A percentile compares a stretch with the other conserved stretches of the same genome.
These are phyloP conservation scores for Chlamydomonas schloesseri DNA, from an alignment of 139 green algal genomes.

Conservation along the genomic window DNA sequence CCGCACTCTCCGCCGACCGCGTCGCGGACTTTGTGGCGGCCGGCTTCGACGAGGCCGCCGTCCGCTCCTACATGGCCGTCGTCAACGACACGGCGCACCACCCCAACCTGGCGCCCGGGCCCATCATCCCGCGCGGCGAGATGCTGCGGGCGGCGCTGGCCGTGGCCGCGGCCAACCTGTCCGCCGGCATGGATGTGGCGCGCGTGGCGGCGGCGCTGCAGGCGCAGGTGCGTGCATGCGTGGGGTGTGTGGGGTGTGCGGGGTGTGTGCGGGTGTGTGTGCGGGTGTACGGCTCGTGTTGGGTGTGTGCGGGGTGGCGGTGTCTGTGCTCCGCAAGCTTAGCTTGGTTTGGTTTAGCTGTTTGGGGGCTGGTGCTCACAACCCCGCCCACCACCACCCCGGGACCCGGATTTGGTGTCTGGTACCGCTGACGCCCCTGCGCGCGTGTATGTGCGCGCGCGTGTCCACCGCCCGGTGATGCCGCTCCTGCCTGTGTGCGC, in stretches of 20 bases:
- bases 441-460: too few relatives aligned
- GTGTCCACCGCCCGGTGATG: too few relatives aligned
- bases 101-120: constrained; percentile 29
- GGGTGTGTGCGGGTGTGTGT: neutral
- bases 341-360: too few relatives aligned
- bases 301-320: too few relatives aligned
- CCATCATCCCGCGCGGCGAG: constrained; percentile 27
- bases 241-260: neutral
- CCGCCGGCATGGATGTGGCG: neutral
- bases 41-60: constrained; percentile 13
- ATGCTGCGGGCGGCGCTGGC: neutral
- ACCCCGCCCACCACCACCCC: too few relatives aligned
- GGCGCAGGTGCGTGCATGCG: neutral
- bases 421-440: too few relatives aligned
- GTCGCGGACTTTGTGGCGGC: constrained; percentile 13
- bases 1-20: neutral
- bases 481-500: too few relatives aligned
- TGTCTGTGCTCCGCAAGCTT: too few relatives aligned
- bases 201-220: neutral
- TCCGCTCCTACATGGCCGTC: neutral
- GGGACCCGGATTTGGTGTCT: too few relatives aligned
- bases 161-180: constrained; percentile 23
- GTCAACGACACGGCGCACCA: neutral
- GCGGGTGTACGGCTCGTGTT: neutral
- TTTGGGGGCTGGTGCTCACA: too few relatives aligned